Evolutionary conservation across 2,329 filamentous ascomycete species (phyloP), one percentile per base, ranked within the genome.

Genomic region (Exophiala sideris): DNA sequence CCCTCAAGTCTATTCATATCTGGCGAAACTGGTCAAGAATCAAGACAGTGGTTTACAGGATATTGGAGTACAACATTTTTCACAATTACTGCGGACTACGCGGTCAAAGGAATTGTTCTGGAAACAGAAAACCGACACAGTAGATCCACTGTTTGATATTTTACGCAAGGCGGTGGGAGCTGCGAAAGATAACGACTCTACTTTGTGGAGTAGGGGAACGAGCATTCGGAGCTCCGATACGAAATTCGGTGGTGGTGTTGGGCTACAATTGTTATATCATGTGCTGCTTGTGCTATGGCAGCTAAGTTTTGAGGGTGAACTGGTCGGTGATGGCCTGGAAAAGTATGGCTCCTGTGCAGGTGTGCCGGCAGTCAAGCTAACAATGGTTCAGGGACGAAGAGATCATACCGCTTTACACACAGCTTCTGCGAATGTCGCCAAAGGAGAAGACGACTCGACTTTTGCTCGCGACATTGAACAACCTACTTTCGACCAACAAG

Each of bases 401-500:
- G 67, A 87, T 97, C 62, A 81, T 97, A 59, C 81, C 91, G 44
- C 82, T 97, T 41, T 96, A 96, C 71, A 91, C 89, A n/a, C 88
- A 95, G 62, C 85, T 99, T 35, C 79, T 99, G 51, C 87, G 91
- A 50, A 79, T 96, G 39, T 97, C 94, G 2, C 91, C 92, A 41
- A 99, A 99, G 72, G 94, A 97, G 71, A 99, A 99, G 79, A 97
- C 92, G 1, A 97, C 92, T 0, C 86, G 94, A 29, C 81, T 99
- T 50, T 83, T 96, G 42, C 80, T 97, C 41, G 91, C 91, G 8
- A 96, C 92, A 6, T 81, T 99, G 38, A 82, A 87, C 69, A 97
- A 96, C 73, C 84, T 99, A 41, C 83, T 96, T 35, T 89, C 78
- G 71, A 82, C 74, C 76, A 88, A 80, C 80, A 88, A 69, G 73